These are phyloP conservation scores for Acacia acuminata DNA, from an alignment of 306 rosid species.

Conservation along the genomic window DNA sequence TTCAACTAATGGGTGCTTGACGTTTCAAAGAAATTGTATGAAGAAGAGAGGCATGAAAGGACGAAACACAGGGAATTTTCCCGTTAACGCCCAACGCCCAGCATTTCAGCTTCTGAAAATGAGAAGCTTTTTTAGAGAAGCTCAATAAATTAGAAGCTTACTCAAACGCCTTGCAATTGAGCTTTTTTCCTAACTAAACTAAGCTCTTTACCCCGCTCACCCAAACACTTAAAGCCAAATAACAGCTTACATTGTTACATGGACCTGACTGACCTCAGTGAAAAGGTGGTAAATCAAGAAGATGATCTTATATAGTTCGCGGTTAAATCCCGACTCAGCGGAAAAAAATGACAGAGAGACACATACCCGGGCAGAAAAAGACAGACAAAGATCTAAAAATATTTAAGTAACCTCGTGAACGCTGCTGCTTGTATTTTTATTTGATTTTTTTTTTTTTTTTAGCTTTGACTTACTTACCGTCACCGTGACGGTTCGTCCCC, in stretches of 20 bases:
- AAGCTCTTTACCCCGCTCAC: too few species aligned
- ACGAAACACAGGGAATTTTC: too few species aligned
- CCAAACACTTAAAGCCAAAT: too few species aligned
- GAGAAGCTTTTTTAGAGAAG: too few species aligned
- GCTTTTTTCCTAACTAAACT: too few species aligned
- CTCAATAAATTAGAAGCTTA: too few species aligned
- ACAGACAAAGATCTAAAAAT: background rate
- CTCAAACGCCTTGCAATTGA: too few species aligned
- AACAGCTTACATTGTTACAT: conserved; percentile 9
- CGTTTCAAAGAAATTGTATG: too few species aligned
- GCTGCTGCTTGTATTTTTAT: background rate
- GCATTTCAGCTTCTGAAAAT: too few species aligned
- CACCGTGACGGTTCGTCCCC: conserved; percentile 62
- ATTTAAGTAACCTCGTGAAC: background rate
- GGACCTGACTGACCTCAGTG: conserved; percentile 5
- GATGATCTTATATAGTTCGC: background rate
- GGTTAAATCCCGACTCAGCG: background rate
- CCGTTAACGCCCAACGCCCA: too few species aligned
- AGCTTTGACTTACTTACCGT: conserved; percentile 40
- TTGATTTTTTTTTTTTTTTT: background rate
- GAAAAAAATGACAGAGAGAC: background rate
- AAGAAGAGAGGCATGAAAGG: too few species aligned
- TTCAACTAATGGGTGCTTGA: too few species aligned
- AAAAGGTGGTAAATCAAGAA: background rate
- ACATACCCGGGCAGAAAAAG: background rate